Evolutionary conservation across 2,329 filamentous ascomycete species (phyloP).

Genomic region (Fusarium luffae): DNA sequence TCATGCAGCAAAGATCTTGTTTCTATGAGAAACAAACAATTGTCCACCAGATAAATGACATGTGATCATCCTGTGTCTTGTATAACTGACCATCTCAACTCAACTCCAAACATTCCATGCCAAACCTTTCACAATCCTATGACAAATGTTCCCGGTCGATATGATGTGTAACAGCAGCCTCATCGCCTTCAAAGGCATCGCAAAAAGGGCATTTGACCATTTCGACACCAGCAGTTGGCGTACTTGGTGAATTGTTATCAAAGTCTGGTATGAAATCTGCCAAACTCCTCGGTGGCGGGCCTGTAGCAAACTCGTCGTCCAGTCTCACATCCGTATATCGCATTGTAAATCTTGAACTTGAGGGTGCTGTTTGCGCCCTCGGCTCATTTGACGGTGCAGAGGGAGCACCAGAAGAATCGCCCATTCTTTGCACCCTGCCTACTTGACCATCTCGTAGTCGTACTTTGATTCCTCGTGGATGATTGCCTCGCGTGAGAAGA

Average conservation of each 20-base stretch:
- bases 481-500: slow-evolving; percentile 77
- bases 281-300: slow-evolving; percentile 54
- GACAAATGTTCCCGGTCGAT: slow-evolving; percentile 58
- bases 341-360: slow-evolving; percentile 47
- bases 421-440: slow-evolving; percentile 76
- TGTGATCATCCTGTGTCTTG: neutral
- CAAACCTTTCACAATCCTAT: slow-evolving; percentile 11
- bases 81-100: neutral
- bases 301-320: slow-evolving; percentile 52
- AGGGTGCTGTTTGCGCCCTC: slow-evolving; percentile 16
- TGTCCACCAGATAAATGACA: neutral
- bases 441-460: slow-evolving; percentile 76
- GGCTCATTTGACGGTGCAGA: neutral
- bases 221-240: neutral
- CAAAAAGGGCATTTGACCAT: slow-evolving; percentile 71
- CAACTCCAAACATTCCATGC: neutral
- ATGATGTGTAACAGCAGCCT: slow-evolving; percentile 74
- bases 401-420: slow-evolving; percentile 29
- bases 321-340: slow-evolving; percentile 51
- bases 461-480: slow-evolving; percentile 83
- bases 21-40: neutral
- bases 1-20: neutral
- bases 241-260: slow-evolving; percentile 38
- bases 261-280: slow-evolving; percentile 61
- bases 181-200: slow-evolving; percentile 73